Conservation (phyloP, 345 rosid genomes). For the Populus davidiana region DNA sequence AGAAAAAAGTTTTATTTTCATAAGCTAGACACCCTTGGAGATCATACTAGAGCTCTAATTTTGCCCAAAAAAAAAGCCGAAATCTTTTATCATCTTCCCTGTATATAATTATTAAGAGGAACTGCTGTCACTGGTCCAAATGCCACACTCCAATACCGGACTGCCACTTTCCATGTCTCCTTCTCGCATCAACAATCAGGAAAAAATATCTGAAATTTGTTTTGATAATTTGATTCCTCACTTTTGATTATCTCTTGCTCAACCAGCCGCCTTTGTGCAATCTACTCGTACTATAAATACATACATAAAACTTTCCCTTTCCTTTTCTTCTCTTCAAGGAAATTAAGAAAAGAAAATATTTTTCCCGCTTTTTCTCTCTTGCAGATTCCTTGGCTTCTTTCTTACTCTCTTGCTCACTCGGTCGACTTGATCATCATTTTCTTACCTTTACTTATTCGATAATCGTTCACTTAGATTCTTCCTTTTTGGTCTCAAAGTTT, state of each 20-base stretch:
- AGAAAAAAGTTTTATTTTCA: neutral
- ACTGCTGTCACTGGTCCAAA: neutral
- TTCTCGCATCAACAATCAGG: slow-evolving; percentile 10
- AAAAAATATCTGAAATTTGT: neutral
- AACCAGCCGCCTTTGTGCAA: neutral
- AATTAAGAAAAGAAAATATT: neutral
- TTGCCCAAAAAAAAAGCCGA: neutral
- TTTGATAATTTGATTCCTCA: neutral
- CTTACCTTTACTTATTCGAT: neutral
- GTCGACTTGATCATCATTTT: slow-evolving; percentile 7
- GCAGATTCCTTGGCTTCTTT: neutral
- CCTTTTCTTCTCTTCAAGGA: slow-evolving; percentile 8
- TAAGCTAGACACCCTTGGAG: neutral
- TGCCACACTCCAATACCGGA: slow-evolving; percentile 4
- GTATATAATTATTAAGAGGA: neutral
- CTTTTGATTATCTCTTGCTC: neutral
- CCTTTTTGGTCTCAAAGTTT: slow-evolving; percentile 4
- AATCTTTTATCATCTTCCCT: neutral
- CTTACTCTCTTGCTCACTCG: neutral
- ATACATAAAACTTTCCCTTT: neutral
- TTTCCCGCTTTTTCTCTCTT: slow-evolving; percentile 15
- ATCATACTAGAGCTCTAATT: neutral
- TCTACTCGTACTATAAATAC: neutral
- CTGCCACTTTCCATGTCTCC: slow-evolving; percentile 13
- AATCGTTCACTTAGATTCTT: neutral